Evolutionary conservation across 176 grass and related monocot genomes (phyloP).

Genomic region (Aegilops sharonensis): DNA sequence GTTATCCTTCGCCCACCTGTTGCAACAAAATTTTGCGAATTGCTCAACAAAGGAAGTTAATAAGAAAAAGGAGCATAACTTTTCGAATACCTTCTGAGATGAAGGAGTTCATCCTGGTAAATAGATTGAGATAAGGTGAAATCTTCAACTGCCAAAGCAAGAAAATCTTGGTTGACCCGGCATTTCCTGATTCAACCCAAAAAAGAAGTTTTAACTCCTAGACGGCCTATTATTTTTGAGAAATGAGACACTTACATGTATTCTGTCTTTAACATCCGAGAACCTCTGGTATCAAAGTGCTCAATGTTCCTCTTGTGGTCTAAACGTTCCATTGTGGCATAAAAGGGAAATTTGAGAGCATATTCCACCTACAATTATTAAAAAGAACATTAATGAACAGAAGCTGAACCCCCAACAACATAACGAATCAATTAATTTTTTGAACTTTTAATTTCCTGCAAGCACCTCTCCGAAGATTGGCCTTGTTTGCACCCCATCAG

Average conservation of each 20-base stretch:
- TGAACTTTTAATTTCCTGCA: neutral
- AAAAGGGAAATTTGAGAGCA: constrained; percentile 56
- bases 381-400: neutral
- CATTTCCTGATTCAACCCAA: constrained; percentile 1
- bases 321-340: constrained; percentile 53
- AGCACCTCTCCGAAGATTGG: neutral
- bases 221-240: neutral
- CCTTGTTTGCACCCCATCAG: neutral
- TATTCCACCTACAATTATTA: constrained; percentile 49
- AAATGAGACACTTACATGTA: constrained; percentile 26
- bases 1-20: constrained; percentile 37
- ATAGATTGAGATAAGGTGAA: neutral
- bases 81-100: constrained; percentile 18
- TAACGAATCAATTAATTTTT: neutral
- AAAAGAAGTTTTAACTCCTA: no score
- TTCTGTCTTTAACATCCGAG: constrained; percentile 40
- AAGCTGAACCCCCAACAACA: neutral
- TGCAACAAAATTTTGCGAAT: neutral
- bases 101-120: neutral
- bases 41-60: neutral
- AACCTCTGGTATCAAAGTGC: constrained; percentile 23
- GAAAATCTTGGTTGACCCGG: neutral
- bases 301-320: constrained; percentile 66
- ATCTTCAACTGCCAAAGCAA: neutral
- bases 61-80: neutral